phyloP scores from a whole-genome alignment of 805 yeast genomes.

The Lipomyces yamadae region DNA sequence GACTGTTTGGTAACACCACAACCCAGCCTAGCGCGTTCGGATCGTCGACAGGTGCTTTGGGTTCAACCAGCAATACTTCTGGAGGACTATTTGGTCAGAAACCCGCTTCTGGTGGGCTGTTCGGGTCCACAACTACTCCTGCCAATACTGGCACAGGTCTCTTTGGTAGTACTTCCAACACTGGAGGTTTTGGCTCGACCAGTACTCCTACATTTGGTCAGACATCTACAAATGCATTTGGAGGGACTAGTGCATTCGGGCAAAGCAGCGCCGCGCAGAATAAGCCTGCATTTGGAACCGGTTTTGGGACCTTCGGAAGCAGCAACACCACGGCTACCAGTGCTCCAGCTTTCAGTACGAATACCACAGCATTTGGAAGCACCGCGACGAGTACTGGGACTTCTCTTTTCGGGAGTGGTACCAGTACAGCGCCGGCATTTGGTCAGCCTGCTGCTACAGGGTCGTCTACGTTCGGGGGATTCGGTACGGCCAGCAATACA shows the following conservation, averaged over 20 bases:
- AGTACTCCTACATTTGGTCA: slow-evolving; percentile 50
- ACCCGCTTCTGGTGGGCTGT: slow-evolving; percentile 25
- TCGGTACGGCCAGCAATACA: slow-evolving; percentile 47
- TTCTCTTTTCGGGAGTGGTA: slow-evolving; percentile 25
- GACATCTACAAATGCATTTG: slow-evolving; percentile 41
- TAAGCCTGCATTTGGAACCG: slow-evolving; percentile 36
- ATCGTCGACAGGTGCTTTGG: slow-evolving; percentile 24
- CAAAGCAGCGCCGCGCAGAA: slow-evolving; percentile 40
- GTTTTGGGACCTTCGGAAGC: slow-evolving; percentile 42
- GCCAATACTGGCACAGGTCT: slow-evolving; percentile 30
- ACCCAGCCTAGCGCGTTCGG: slow-evolving; percentile 38
- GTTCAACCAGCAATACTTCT: slow-evolving; percentile 38
- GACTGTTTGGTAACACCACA: slow-evolving; percentile 52
- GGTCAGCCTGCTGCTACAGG: slow-evolving; percentile 27
- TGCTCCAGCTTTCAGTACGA: slow-evolving; percentile 40
- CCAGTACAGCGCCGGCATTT: slow-evolving; percentile 23
- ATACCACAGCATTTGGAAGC: slow-evolving; percentile 49
- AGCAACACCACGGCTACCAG: slow-evolving; percentile 38
- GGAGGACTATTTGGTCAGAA: slow-evolving; percentile 39
- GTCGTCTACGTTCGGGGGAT: slow-evolving; percentile 41
- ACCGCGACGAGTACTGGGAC: slow-evolving; percentile 40
- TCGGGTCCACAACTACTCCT: slow-evolving; percentile 31
- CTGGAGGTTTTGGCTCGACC: slow-evolving; percentile 39
- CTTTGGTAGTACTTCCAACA: slow-evolving; percentile 32
- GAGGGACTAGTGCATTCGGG: slow-evolving; percentile 47